Percentiles rank a stretch among this genome's conserved stretches.
Evolutionary conservation across 2,329 filamentous ascomycete species (phyloP).

Genomic region (Colletotrichum abscissum): DNA sequence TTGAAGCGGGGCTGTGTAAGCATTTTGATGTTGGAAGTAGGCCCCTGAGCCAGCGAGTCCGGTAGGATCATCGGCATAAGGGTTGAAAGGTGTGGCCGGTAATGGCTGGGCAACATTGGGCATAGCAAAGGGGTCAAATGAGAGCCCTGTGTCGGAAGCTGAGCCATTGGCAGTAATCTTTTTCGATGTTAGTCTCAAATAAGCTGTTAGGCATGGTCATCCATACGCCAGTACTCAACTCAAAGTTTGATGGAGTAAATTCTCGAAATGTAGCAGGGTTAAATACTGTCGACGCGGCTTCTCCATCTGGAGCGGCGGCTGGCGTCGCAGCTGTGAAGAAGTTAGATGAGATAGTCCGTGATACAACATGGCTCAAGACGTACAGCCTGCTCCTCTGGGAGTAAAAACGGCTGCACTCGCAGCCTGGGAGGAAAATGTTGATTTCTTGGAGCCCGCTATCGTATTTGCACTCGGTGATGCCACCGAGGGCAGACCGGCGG

Average conservation of each 20-base stretch:
- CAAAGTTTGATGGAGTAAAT: conserved; percentile 69
- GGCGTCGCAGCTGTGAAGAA: conserved; percentile 28
- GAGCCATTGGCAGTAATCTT: conserved; percentile 59
- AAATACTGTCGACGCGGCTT: conserved; percentile 55
- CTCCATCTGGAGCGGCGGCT: conserved; percentile 47
- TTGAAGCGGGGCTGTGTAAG: conserved; percentile 65
- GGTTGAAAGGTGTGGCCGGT: conserved; percentile 70
- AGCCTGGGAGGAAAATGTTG: conserved; percentile 87
- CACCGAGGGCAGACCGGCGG: conserved; percentile 57
- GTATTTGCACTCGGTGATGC: conserved; percentile 41
- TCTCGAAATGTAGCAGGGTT: conserved; percentile 69
- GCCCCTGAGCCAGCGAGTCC: conserved; percentile 66
- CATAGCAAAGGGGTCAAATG: conserved; percentile 75
- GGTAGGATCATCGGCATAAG: conserved; percentile 80
- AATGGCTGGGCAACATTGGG: conserved; percentile 63
- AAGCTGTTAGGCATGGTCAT: background rate
- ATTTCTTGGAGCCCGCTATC: conserved; percentile 67
- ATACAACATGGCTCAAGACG: conserved; percentile 15
- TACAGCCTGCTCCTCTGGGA: conserved; percentile 69
- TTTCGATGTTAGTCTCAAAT: background rate
- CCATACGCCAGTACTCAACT: conserved; percentile 60
- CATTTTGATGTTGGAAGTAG: conserved; percentile 73
- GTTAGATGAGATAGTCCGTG: background rate
- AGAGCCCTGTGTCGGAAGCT: conserved; percentile 57
- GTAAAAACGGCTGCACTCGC: conserved; percentile 91